These are phyloP conservation scores for Phytophthora palmivora DNA, from an alignment of 352 stramenopile genomes.

Conservation along the genomic window DNA sequence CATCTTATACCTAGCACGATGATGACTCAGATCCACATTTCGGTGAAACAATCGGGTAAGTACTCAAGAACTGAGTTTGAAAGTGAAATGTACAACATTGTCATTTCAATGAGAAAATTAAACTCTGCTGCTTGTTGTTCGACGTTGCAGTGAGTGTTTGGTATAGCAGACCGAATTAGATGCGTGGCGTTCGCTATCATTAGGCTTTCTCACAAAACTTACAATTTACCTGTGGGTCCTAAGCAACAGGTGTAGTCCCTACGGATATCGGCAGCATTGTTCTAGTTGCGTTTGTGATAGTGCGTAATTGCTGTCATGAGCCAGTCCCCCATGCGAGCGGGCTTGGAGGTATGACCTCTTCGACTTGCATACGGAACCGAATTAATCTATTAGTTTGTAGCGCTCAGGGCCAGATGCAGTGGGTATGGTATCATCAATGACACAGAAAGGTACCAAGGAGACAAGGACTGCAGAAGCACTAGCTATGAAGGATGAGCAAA, in stretches of 20 bases:
- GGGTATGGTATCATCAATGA: constrained; percentile 50
- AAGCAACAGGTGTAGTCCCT: neutral
- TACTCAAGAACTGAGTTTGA: no score
- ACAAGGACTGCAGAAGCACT: constrained; percentile 91
- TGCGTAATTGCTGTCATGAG: constrained; percentile 23
- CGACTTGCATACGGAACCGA: neutral
- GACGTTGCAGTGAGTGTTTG: neutral
- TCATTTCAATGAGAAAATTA: no score
- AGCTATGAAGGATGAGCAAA: constrained; percentile 96
- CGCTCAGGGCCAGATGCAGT: constrained; percentile 32
- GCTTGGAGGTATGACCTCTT: constrained; percentile 22
- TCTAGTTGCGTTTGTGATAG: no score
- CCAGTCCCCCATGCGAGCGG: constrained; percentile 25
- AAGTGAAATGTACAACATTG: no score
- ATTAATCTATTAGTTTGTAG: constrained; percentile 13
- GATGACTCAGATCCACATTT: no score
- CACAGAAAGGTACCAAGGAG: constrained; percentile 84
- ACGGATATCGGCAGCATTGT: neutral
- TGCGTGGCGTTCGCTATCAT: constrained; percentile 23
- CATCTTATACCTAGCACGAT: no score
- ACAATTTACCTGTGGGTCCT: neutral
- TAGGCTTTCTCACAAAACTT: constrained; percentile 10
- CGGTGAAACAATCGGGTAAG: no score
- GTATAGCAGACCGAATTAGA: constrained; percentile 14
- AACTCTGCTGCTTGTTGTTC: no score